phyloP scores from a whole-genome alignment of 2,329 filamentous ascomycete species.

The Claviceps pusilla region DNA sequence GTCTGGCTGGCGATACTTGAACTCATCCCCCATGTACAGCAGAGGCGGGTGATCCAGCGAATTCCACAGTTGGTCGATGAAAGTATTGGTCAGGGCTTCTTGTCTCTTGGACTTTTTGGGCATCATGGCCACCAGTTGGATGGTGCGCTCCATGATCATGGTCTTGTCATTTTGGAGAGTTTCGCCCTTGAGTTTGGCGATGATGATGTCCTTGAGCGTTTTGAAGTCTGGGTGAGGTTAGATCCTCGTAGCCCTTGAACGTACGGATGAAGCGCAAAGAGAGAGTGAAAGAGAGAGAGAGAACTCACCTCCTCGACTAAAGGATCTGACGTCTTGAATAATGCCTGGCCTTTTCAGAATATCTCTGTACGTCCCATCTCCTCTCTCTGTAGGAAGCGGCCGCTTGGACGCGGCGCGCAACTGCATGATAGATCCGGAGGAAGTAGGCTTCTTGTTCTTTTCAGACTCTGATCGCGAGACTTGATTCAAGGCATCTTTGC shows the following conservation, averaged over 20 bases:
- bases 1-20: constrained; percentile 52
- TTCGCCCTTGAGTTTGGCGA: constrained; percentile 46
- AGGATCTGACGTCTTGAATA: constrained; percentile 39
- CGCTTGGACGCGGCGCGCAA: constrained; percentile 34
- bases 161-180: constrained; percentile 58
- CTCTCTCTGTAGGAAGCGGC: constrained; percentile 48
- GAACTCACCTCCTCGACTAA: constrained; percentile 31
- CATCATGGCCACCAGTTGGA: constrained; percentile 52
- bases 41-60: constrained; percentile 58
- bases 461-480: not conserved
- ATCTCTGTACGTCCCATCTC: constrained; percentile 44
- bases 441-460: constrained; percentile 1
- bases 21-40: constrained; percentile 47
- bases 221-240: constrained; percentile 33
- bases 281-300: too few species aligned
- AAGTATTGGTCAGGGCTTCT: constrained; percentile 47
- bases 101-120: constrained; percentile 47
- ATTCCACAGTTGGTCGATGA: constrained; percentile 57
- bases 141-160: constrained; percentile 60
- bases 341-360: constrained; percentile 35
- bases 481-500: not conserved
- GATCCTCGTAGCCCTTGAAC: too few species aligned
- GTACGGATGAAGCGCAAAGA: too few species aligned
- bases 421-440: constrained; percentile 15
- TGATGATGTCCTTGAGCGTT: constrained; percentile 46